Base-by-base conservation (phyloP, 768 basidiomycete genomes). In the Lactifluus volemus region DNA sequence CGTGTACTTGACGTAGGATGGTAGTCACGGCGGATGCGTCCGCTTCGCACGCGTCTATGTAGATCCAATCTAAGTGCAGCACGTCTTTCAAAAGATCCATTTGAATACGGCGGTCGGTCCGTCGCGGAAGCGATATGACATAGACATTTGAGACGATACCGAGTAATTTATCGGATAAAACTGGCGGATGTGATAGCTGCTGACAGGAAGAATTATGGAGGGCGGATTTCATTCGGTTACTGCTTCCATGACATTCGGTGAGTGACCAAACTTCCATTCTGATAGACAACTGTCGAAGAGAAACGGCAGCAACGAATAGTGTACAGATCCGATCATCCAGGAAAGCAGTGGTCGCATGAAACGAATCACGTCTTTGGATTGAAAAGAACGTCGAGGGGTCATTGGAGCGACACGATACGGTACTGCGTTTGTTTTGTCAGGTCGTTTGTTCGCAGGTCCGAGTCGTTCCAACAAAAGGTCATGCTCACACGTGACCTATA, bases 71-170 rank as follows among this genome's bases (percentile, higher is more conserved):
- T 11, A 86, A 68, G 21, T 69, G 73, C 19, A 86, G 77, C 8
- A 68, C 67, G 11, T 67, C 68, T 25, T 81, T 77, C 25, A 89
- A 67, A 17, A 61, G 65, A 54, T 85, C 82, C 85, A 88, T 88
- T 50, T 81, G 74, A 19, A 68, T 62, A 14, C 81, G 79, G 29
- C 88, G 75, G 62, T 86, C 85, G 17, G 66, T 66, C 34, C 88
- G 79, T 30, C 68, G 72, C 9, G 81, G 78, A 32, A 88, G 81
- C 29, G 84, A 85, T 45, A 89, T 67, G 1, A 89, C 81, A 63
- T 80, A 84, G 54, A 82, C 75, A 9, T 73, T 66, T 5, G 74
- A 71, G 15, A 78, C 73, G 34, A 79, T 66, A 36, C 75, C 76
- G 6, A 82, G 72, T 17, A 69, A 49, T 10, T 42, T 41, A 39